Conservation (phyloP, 2,329 filamentous ascomycete genomes). For the Phaeosphaeria sp. region DNA sequence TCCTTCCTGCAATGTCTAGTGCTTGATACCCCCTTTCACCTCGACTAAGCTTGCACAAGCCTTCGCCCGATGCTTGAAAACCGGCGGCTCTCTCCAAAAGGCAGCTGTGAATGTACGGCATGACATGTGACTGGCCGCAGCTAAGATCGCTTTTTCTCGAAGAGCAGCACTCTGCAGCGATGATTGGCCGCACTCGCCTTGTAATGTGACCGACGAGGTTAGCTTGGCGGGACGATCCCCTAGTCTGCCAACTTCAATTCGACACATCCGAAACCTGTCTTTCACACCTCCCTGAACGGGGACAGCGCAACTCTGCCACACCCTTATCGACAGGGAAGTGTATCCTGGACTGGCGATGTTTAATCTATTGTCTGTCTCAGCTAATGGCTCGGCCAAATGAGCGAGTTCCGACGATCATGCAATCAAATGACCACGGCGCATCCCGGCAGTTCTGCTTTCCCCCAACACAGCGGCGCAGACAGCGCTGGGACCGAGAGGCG, state of each 20-base stretch:
- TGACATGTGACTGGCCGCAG: slow-evolving; percentile 1
- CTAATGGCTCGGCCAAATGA: slow-evolving; percentile 1
- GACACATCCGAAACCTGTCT: slow-evolving; percentile 1
- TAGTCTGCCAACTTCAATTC: slow-evolving; percentile 1
- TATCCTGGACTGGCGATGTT: background rate
- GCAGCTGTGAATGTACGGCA: background rate
- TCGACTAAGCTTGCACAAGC: slow-evolving; percentile 1
- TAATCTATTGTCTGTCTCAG: background rate
- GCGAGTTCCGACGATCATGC: background rate
- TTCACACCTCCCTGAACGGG: slow-evolving; percentile 30
- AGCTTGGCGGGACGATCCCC: slow-evolving; percentile 6
- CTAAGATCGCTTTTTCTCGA: background rate
- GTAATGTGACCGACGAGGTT: background rate
- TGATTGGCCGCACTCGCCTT: background rate
- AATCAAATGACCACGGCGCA: slow-evolving; percentile 1
- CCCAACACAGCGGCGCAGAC: background rate
- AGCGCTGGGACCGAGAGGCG: background rate
- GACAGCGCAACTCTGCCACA: slow-evolving; percentile 3
- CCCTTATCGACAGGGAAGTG: background rate
- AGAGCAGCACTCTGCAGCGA: background rate
- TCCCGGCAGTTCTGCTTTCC: background rate
- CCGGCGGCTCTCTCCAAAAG: background rate
- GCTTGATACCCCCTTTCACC: background rate
- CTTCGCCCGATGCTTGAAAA: background rate
- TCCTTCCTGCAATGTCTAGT: background rate